Conservation (phyloP, 2,329 filamentous ascomycete species). For the Aspergillus piperis region DNA sequence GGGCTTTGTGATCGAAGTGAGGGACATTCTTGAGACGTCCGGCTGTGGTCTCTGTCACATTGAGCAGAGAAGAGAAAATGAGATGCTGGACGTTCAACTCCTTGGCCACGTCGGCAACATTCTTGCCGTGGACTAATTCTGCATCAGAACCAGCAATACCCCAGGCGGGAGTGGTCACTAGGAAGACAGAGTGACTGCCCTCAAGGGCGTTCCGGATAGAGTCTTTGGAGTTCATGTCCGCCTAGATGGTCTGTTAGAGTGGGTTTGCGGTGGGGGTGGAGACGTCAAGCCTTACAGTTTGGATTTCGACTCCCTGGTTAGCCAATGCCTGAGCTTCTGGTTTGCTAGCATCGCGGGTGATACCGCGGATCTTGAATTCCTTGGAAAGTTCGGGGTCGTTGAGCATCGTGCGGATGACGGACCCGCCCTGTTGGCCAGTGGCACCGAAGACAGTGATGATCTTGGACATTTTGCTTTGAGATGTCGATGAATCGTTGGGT, state of each 20-base stretch:
- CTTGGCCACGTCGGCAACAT: constrained; percentile 42
- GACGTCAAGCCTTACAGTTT: neutral
- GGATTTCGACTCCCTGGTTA: neutral
- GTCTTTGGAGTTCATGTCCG: constrained; percentile 42
- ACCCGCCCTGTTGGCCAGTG: constrained; percentile 5
- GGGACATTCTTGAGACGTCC: constrained; percentile 38
- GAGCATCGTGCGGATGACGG: constrained; percentile 1
- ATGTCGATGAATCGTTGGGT: neutral
- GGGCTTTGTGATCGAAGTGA: constrained; percentile 47
- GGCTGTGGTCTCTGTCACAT: constrained; percentile 31
- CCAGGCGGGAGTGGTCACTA: constrained; percentile 48
- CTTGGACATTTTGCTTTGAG: constrained; percentile 3
- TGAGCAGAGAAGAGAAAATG: constrained; percentile 43
- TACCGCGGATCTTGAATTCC: constrained; percentile 11
- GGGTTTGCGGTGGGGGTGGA: too few species aligned
- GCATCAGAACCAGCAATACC: constrained; percentile 9
- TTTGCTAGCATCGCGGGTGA: constrained; percentile 11
- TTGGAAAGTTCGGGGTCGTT: constrained; percentile 2
- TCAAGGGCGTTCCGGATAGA: constrained; percentile 46
- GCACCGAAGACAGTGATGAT: constrained; percentile 9
- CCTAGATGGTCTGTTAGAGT: constrained; percentile 17
- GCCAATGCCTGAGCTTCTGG: constrained; percentile 6
- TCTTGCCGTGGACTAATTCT: constrained; percentile 40
- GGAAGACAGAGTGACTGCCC: constrained; percentile 52
- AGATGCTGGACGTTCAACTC: constrained; percentile 40